Conservation (phyloP, 106 monocot genomes). For the Chionographis japonica region DNA sequence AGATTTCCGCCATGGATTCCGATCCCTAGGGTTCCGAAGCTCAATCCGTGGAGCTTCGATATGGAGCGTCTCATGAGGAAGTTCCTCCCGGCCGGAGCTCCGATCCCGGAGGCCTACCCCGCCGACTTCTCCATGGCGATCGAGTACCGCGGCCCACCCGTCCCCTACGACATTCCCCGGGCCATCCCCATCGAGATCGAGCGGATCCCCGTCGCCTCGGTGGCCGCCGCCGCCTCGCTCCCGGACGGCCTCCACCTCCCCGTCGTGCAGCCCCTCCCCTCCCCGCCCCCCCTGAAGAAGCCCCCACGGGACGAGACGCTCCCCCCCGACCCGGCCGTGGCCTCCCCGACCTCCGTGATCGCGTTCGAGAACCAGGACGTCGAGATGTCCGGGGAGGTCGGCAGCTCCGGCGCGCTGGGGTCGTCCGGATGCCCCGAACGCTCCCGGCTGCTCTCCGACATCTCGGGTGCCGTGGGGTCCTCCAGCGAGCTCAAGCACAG, state of each 20-base stretch:
- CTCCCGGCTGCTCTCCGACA: conserved; percentile 28
- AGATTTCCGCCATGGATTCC: too few species aligned
- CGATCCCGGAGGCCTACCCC: background rate
- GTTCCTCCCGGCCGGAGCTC: background rate
- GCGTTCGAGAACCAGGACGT: conserved; percentile 46
- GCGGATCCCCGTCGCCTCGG: conserved; percentile 73
- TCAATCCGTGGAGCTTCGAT: too few species aligned
- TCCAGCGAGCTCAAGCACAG: conserved; percentile 19
- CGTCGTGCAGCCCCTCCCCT: conserved; percentile 49
- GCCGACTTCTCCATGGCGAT: conserved; percentile 74
- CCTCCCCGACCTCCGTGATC: conserved; percentile 30
- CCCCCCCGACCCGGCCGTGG: background rate
- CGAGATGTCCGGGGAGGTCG: conserved; percentile 14
- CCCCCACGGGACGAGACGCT: background rate
- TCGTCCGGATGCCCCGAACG: conserved; percentile 3
- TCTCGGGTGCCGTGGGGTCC: conserved; percentile 23
- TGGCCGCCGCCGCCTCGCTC: conserved; percentile 25
- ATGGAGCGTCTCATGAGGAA: background rate
- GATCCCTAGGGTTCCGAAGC: too few species aligned
- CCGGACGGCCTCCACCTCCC: conserved; percentile 18
- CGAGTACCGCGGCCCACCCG: conserved; percentile 79
- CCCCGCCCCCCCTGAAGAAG: conserved; percentile 13
- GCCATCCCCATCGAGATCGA: conserved; percentile 83
- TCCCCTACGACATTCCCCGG: conserved; percentile 68
- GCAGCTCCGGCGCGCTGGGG: conserved; percentile 9